Evolutionary conservation across 2,329 filamentous ascomycete species (phyloP), one percentile per base, ranked within the genome.

Genomic region (Penicillium brevicompactum): DNA sequence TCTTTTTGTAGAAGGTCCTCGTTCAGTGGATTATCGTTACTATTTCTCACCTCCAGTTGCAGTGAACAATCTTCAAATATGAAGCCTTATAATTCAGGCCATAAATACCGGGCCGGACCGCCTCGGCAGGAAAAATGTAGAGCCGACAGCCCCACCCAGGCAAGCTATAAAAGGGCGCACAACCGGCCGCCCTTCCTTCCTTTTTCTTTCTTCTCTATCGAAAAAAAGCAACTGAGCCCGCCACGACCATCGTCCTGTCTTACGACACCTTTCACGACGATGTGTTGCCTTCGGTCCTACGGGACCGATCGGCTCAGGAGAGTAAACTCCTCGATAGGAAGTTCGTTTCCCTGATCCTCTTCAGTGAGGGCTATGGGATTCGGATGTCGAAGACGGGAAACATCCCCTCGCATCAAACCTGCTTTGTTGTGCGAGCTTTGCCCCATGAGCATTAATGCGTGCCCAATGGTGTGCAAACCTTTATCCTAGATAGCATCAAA

Each of bases 341-440:
- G 84, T 87, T 85, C 81, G 77, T 76, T 79, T 80, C 80, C 81
- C 85, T 84, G 82, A 84, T 87, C 83, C 78, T 86, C 85, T 88
- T 86, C 61, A 82, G 70, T 87, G 85, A 86, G 82, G 84, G 84
- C 85, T 84, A 87, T 85, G 85, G 80, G 83, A 76, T 78, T 76
- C 76, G 80, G 84, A 87, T 88, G 86, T 87, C 86, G 84, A 87
- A 83, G 82, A 87, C 80, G 84, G 86, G 86, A 85, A 76, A 81
- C 75, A 74, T 72, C 58, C 56, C 56, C 58, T 55, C 43, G 37
- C 45, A 9, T 38, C 44, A 49, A 51, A 22, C 24, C 21, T 37
- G 11, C 30, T 40, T 32, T 48, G 14, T 13, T 27, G 24, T 40
- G 51, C 9, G 2, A 27, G 16, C 18, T 44, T 31, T 44, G 49